phyloP scores from a whole-genome alignment of 2,329 filamentous ascomycete genomes.

The Alternaria tenuissima region DNA sequence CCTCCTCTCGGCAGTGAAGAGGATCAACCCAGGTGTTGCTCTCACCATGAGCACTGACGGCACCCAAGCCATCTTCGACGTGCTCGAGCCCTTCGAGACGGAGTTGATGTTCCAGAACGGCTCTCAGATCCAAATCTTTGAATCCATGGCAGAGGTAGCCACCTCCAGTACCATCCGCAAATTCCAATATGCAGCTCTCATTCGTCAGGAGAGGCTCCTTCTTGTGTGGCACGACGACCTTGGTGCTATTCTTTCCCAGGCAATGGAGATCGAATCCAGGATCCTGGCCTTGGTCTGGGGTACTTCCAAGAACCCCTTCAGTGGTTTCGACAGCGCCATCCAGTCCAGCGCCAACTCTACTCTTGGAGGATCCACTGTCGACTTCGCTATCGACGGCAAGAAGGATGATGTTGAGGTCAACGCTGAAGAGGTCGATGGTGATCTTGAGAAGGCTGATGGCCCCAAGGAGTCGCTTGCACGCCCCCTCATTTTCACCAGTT shows the following conservation, averaged over 20 bases:
- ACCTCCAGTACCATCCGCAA: conserved; percentile 69
- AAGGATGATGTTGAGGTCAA: conserved; percentile 22
- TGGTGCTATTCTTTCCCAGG: conserved; percentile 72
- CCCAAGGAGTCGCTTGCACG: conserved; percentile 54
- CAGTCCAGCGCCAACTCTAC: conserved; percentile 32
- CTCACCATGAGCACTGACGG: conserved; percentile 61
- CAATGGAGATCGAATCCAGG: conserved; percentile 76
- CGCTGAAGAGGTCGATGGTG: conserved; percentile 30
- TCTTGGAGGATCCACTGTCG: conserved; percentile 37
- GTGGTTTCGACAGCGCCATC: conserved; percentile 50
- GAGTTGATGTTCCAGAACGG: conserved; percentile 53
- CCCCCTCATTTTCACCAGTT: conserved; percentile 61
- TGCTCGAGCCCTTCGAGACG: conserved; percentile 52
- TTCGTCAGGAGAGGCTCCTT: conserved; percentile 73
- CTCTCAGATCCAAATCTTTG: conserved; percentile 58
- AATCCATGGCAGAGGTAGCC: conserved; percentile 54
- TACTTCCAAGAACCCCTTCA: conserved; percentile 55
- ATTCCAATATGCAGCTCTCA: conserved; percentile 80
- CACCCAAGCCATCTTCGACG: conserved; percentile 56
- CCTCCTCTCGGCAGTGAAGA: conserved; percentile 55
- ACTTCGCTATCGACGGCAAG: conserved; percentile 15
- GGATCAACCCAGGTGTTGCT: conserved; percentile 58
- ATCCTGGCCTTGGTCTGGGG: conserved; percentile 75
- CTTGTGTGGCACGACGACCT: conserved; percentile 84
- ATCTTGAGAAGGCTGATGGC: conserved; percentile 41